These are phyloP conservation scores for Prunella vulgaris DNA, from an alignment of 257 asterid species.

Conservation along the genomic window DNA sequence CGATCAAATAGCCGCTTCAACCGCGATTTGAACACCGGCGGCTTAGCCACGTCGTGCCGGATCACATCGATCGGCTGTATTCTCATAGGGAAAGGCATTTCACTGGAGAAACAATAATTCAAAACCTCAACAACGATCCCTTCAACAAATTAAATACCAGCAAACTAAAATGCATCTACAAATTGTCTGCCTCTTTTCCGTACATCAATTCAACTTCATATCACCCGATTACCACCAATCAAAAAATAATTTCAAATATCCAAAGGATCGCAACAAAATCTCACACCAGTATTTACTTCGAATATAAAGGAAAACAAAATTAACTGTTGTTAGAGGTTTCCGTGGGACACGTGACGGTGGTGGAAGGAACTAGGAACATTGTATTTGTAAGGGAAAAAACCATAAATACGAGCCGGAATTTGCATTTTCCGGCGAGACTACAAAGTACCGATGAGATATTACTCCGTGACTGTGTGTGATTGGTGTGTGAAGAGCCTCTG, in stretches of 20 bases:
- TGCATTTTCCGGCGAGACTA: slow-evolving; percentile 48
- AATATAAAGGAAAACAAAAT: neutral
- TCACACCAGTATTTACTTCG: slow-evolving; percentile 9
- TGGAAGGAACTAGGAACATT: slow-evolving; percentile 39
- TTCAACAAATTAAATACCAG: slow-evolving; percentile 4
- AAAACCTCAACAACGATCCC: slow-evolving; percentile 12
- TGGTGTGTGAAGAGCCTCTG: slow-evolving; percentile 2
- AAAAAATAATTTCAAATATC: neutral
- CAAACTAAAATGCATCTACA: slow-evolving; percentile 16
- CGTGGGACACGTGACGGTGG: slow-evolving; percentile 42
- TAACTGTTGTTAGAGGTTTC: slow-evolving; percentile 17
- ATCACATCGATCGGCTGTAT: slow-evolving; percentile 77
- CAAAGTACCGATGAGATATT: slow-evolving; percentile 18
- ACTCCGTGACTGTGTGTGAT: neutral
- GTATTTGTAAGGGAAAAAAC: slow-evolving; percentile 7
- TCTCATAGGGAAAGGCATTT: slow-evolving; percentile 55
- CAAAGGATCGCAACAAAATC: neutral
- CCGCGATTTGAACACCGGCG: slow-evolving; percentile 68
- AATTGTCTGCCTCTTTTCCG: neutral
- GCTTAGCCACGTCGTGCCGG: slow-evolving; percentile 40
- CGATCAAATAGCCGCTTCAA: slow-evolving; percentile 85
- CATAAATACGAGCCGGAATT: slow-evolving; percentile 27
- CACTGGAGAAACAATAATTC: neutral
- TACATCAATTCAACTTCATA: neutral
- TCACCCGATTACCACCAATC: slow-evolving; percentile 15